Conservation (phyloP, 176 grass and related monocot genomes). For the Thinopyrum elongatum region DNA sequence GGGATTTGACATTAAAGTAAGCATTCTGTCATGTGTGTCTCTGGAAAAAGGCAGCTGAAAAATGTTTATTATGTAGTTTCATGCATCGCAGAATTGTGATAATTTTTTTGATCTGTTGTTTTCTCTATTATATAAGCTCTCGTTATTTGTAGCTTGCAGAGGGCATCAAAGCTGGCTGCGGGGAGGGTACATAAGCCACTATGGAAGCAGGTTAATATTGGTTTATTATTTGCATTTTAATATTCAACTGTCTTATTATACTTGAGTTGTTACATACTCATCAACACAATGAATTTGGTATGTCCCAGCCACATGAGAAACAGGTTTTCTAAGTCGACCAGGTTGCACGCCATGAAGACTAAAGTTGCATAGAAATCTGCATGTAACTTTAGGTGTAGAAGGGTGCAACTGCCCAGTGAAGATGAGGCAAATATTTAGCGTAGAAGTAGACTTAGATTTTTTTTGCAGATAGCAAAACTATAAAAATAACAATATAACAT, state of each 20-base stretch:
- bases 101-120: not conserved
- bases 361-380: not conserved
- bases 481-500: not conserved
- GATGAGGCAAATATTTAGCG: not conserved
- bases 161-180: slow-evolving; percentile 70
- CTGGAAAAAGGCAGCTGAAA: slow-evolving; percentile 3
- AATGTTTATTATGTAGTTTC: not conserved
- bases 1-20: slow-evolving; percentile 95
- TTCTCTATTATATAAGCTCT: slow-evolving; percentile 24
- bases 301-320: not conserved
- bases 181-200: slow-evolving; percentile 77
- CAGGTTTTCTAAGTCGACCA: not conserved
- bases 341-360: not conserved
- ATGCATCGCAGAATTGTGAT: not conserved
- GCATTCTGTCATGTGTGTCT: slow-evolving; percentile 23
- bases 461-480: not conserved
- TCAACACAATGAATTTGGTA: not conserved
- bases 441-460: not conserved
- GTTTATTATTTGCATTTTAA: slow-evolving; percentile 1
- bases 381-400: not conserved
- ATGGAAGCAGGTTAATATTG: slow-evolving; percentile 83
- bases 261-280: not conserved
- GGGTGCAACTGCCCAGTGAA: not conserved
- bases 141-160: slow-evolving; percentile 75
- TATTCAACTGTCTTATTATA: not conserved